phyloP scores from a whole-genome alignment of 2,329 filamentous ascomycete genomes.

The Monilinia vaccinii-corymbosi region DNA sequence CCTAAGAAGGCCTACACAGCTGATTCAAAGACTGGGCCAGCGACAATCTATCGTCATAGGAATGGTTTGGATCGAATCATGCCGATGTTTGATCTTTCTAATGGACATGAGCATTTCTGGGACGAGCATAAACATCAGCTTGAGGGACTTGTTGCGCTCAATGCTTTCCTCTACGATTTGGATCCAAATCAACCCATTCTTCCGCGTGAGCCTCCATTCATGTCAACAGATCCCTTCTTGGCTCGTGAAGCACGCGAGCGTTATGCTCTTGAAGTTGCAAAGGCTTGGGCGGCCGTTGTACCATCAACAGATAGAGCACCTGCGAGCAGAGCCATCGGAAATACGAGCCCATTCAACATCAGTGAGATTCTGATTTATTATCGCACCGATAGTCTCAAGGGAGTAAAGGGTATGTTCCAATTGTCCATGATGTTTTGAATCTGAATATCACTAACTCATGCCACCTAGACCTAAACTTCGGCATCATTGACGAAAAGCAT shows the following conservation, averaged over 20 bases:
- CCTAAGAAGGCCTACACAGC: neutral
- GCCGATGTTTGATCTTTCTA: neutral
- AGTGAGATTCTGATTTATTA: neutral
- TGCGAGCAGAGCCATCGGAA: neutral
- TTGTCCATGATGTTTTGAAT: too few relatives aligned
- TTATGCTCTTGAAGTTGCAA: neutral
- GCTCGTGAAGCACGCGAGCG: neutral
- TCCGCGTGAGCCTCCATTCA: neutral
- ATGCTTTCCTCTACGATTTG: slow-evolving; percentile 1
- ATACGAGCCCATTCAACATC: neutral
- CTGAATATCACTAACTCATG: neutral
- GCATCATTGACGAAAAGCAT: neutral
- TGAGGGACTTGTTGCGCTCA: neutral
- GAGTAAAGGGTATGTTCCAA: neutral
- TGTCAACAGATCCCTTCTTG: neutral
- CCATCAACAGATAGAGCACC: neutral
- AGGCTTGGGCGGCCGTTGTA: neutral
- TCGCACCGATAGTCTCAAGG: neutral
- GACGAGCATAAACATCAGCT: neutral
- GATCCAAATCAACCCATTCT: neutral
- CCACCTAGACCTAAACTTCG: neutral
- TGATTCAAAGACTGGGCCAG: neutral
- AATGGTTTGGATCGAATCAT: neutral
- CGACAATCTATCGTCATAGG: neutral
- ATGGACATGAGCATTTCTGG: neutral